Conservation (phyloP, 768 basidiomycete genomes). For the Dendrothele bispora region DNA sequence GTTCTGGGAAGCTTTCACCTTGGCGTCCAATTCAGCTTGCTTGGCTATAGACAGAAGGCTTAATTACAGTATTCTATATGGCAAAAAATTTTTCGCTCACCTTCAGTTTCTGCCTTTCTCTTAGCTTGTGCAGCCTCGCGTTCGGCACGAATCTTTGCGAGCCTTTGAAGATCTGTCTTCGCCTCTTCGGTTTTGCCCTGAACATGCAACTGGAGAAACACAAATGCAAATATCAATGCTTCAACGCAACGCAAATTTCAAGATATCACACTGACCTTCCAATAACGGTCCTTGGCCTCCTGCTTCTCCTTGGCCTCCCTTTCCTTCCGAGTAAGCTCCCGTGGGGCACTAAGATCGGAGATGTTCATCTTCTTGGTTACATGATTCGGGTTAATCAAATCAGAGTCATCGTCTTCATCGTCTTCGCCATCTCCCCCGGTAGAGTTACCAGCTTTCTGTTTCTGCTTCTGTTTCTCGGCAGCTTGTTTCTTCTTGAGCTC, state of each 20-base stretch:
- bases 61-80: background rate
- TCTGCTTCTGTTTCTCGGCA: conserved; percentile 41
- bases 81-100: conserved; percentile 38
- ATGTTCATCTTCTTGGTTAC: conserved; percentile 75
- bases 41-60: conserved; percentile 3
- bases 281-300: conserved; percentile 84
- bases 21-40: conserved; percentile 9
- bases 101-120: conserved; percentile 86
- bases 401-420: conserved; percentile 61
- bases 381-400: conserved; percentile 80
- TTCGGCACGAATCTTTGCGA: conserved; percentile 83
- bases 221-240: background rate
- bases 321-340: conserved; percentile 64
- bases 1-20: background rate
- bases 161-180: conserved; percentile 81
- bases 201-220: conserved; percentile 52
- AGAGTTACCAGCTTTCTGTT: conserved; percentile 21
- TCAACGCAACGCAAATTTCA: background rate
- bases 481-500: conserved; percentile 85
- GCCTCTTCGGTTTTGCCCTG: conserved; percentile 91
- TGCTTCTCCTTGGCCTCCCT: conserved; percentile 93
- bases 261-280: too few species aligned
- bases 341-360: conserved; percentile 65
- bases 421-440: conserved; percentile 40
- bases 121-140: conserved; percentile 87